Conservation (phyloP, 2,329 filamentous ascomycete species). For the Colletotrichum sp. region DNA sequence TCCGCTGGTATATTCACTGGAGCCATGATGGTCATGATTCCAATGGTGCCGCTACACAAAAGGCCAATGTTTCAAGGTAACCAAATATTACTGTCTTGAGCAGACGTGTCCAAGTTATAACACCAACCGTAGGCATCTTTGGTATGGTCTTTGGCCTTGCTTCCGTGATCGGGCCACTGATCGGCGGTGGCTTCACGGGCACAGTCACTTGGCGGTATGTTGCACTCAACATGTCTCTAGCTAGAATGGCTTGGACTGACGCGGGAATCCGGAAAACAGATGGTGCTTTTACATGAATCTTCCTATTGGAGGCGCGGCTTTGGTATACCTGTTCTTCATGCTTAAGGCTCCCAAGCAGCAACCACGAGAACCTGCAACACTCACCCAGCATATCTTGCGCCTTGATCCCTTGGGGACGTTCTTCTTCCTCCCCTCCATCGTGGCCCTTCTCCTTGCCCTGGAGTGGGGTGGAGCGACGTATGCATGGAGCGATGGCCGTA, state of each 20-base stretch:
- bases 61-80: conserved; percentile 61
- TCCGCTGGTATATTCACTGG: conserved; percentile 64
- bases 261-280: conserved; percentile 20
- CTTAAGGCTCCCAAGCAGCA: conserved; percentile 45
- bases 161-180: conserved; percentile 57
- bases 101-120: neutral
- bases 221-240: neutral
- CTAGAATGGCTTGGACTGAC: neutral
- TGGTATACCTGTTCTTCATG: conserved; percentile 54
- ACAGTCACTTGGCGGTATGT: conserved; percentile 50
- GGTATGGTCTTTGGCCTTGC: conserved; percentile 61
- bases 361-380: conserved; percentile 30
- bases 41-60: conserved; percentile 64
- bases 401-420: conserved; percentile 65
- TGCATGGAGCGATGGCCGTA: conserved; percentile 55
- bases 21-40: conserved; percentile 60
- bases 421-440: conserved; percentile 63
- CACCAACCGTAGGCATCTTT: conserved; percentile 46
- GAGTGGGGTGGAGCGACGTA: conserved; percentile 66
- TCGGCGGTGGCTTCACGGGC: conserved; percentile 59
- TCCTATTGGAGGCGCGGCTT: conserved; percentile 57
- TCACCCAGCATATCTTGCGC: conserved; percentile 51
- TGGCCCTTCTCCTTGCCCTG: conserved; percentile 66
- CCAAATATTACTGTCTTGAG: neutral
- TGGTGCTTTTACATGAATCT: conserved; percentile 68